A percentile compares a stretch with the other conserved stretches of the same genome.
phyloP scores from a whole-genome alignment of 495 filamentous ascomycete species.

The Aspergillus funiculosus region DNA sequence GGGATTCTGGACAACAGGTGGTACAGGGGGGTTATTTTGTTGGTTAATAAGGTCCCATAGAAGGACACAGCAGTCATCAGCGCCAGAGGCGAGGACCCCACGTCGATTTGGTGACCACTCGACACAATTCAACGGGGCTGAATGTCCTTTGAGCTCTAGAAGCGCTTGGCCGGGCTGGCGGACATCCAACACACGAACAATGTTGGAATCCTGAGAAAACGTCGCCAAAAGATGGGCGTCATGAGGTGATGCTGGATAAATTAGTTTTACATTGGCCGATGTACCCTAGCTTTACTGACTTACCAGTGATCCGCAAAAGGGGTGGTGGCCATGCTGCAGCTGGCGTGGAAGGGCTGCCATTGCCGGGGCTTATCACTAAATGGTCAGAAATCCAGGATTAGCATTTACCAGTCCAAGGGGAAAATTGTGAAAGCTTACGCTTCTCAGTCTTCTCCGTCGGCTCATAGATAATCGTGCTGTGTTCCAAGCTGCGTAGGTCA shows the following conservation, averaged over 20 bases:
- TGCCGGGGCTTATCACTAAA: slow-evolving; percentile 46
- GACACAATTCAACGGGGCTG: slow-evolving; percentile 77
- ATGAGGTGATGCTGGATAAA: slow-evolving; percentile 73
- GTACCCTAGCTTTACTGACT: slow-evolving; percentile 2
- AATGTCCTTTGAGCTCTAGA: slow-evolving; percentile 89
- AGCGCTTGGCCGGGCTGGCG: slow-evolving; percentile 94
- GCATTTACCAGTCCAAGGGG: too few species aligned
- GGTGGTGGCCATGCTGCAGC: slow-evolving; percentile 77
- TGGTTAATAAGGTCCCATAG: slow-evolving; percentile 89
- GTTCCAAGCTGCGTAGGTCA: slow-evolving; percentile 90
- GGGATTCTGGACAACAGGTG: slow-evolving; percentile 29
- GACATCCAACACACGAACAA: slow-evolving; percentile 94
- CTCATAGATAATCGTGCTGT: slow-evolving; percentile 99
- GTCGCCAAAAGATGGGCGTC: slow-evolving; percentile 94
- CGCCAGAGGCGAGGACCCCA: slow-evolving; percentile 86
- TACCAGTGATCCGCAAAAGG: slow-evolving; percentile 73
- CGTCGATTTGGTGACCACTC: slow-evolving; percentile 90
- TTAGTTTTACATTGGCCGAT: slow-evolving; percentile 9
- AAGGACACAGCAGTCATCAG: slow-evolving; percentile 83
- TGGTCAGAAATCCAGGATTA: neutral
- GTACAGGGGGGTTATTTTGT: slow-evolving; percentile 47
- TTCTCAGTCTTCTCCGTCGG: slow-evolving; percentile 84
- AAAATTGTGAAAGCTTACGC: slow-evolving; percentile 42
- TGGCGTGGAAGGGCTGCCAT: slow-evolving; percentile 57
- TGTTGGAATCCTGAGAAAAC: slow-evolving; percentile 86